These are phyloP conservation scores for Suhomyces terraborum DNA, from an alignment of 1,139 yeast genomes.

Conservation along the genomic window DNA sequence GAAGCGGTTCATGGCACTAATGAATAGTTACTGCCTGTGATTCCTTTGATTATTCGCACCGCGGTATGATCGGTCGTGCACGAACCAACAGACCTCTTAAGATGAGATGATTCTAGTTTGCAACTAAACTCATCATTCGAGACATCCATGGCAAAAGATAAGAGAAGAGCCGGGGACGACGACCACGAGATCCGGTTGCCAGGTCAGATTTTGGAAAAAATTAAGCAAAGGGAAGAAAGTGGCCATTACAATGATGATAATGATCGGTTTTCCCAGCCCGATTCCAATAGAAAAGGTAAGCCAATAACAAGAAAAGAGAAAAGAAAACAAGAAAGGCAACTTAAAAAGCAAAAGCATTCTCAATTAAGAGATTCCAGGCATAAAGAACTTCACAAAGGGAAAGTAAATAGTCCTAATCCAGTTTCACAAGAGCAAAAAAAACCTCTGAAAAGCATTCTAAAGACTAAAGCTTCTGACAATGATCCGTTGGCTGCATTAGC, in stretches of 20 bases:
- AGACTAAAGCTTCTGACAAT: neutral
- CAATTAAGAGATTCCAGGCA: slow-evolving; percentile 3
- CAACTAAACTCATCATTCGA: slow-evolving; percentile 2
- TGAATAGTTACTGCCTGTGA: neutral
- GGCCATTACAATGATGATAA: slow-evolving; percentile 48
- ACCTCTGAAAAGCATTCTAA: slow-evolving; percentile 4
- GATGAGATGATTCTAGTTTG: slow-evolving; percentile 6
- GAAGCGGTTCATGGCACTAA: slow-evolving; percentile 32
- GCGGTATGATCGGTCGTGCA: slow-evolving; percentile 6
- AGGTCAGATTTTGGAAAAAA: slow-evolving; percentile 63
- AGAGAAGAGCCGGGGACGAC: slow-evolving; percentile 17
- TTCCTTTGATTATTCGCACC: neutral
- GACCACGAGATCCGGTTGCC: slow-evolving; percentile 64
- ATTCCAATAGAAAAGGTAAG: slow-evolving; percentile 30
- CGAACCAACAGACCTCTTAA: neutral
- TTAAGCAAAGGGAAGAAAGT: slow-evolving; percentile 47
- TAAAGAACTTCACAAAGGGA: neutral
- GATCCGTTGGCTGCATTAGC: slow-evolving; percentile 21
- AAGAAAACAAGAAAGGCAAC: slow-evolving; percentile 55
- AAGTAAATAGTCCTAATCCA: neutral
- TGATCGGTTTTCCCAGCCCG: slow-evolving; percentile 28
- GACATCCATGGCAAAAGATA: slow-evolving; percentile 11
- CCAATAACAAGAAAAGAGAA: slow-evolving; percentile 53
- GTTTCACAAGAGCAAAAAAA: slow-evolving; percentile 2
- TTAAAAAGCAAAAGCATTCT: slow-evolving; percentile 48